Base-by-base conservation (phyloP, 768 basidiomycete species). In the Rhodotorula graminis region DNA sequence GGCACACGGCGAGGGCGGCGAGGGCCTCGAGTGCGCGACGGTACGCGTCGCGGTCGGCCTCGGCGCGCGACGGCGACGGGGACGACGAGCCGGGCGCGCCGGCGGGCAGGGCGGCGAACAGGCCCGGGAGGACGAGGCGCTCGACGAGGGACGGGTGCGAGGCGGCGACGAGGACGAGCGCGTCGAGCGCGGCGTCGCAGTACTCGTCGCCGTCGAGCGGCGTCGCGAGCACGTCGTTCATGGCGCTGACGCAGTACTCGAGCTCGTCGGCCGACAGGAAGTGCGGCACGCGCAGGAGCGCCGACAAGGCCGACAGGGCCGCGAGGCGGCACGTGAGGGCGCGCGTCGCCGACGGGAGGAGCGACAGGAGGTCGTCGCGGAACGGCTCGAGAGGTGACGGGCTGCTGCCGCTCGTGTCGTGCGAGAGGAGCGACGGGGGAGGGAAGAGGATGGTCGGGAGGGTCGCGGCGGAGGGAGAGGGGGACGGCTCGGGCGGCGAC, bases 221-320 rank as follows among this genome's bases (percentile, higher is more conserved):
- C 3, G 25, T 4, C 5, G 37, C 31, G n/a, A 95, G 82, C 16
- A 91, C 81, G 61, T 91, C 89, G 77, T 90, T 87, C 40, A 89
- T 83, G 61, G 86, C 88, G 68, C 89, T 88, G 2, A 95, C 89
- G 53, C 92, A 82, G 78, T 89, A 93, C 7, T 87, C 86, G 19
- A 91, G 80, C 79, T 99, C 94, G 29, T 88, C 85, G 64, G 88
- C 85, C 0, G 86, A 83, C 50, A 95, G 82, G 58, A 93, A 84
- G 1, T 80, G 80, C 14, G 84, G 82, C 3, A 91, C 88, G 15
- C 85, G 86, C n/a, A 88, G 84, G 75, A 96, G 79, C 29, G 85
- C 85, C 53, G 86, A 85, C 59, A 93, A 82, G 14, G 87, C 88
- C 12, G 85, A 84, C 27, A 96, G 81, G 0, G 90, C 89, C 31